Base-by-base conservation (phyloP, 371 early-diverging fungal genomes). In the Zychaea mexicana region DNA sequence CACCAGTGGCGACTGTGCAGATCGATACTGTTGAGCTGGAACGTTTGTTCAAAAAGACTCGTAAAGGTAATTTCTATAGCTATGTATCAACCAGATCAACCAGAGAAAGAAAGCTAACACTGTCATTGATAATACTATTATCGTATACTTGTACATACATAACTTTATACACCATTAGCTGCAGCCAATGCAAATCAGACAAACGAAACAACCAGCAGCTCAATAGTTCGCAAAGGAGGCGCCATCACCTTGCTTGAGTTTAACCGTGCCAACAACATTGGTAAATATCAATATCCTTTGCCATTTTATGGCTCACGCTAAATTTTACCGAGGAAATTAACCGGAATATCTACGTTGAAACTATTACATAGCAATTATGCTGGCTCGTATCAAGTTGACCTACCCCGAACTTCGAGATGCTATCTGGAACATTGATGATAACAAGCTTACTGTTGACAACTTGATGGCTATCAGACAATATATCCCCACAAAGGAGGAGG, bases 361-460 rank as follows among this genome's bases (percentile, higher is more conserved):
- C 15, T 17, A n/a, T 2, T 46, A 54, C 66, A 21, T 69, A 81
- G 89, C 86, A 24, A 90, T 91, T 45, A 86, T 89, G 89, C 66
- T 92, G 59, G 89, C 89, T 8, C 79, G 88, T 8, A 84, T 92
- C 69, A 89, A 85, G 70, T 57, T 83, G 5, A 68, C 88, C 7
- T 90, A 87, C 59, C 73, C 85, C 8, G 89, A 89, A 62, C 87
- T 91, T 45, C 82, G 85, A 8, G 78, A 83, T 28, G 87, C 92
- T 15, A 81, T 91, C 47, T 78, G 90, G 67, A 81, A 86, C 46
- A 85, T 89, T 66, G 86, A 89, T 64, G 89, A 89, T 38, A 65
- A 84, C 10, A 72, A 73, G 17, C 70, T 89, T 38, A 75, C 80
- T 2, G 65, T 85, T 17, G 88, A 87, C 27, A 85, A 88, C 61